These are phyloP conservation scores for Aspergillaceae sp. DNA, from an alignment of 2,329 filamentous ascomycete species.

Conservation along the genomic window DNA sequence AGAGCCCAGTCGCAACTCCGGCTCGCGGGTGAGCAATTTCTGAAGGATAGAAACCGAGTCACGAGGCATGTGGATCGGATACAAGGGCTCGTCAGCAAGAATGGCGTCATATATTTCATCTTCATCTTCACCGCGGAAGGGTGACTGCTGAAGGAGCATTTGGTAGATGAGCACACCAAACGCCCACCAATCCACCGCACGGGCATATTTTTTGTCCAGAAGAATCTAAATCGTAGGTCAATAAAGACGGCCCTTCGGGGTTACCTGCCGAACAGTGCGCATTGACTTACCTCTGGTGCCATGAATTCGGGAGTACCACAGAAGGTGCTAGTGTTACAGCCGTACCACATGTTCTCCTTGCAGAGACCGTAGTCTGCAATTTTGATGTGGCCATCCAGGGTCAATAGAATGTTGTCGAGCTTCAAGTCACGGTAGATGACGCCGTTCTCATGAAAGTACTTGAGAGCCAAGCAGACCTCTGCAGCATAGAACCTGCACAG, in stretches of 20 bases:
- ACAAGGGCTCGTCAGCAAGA: constrained; percentile 90
- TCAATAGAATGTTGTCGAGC: constrained; percentile 82
- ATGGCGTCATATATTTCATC: constrained; percentile 99
- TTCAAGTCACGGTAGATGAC: constrained; percentile 88
- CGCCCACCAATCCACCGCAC: constrained; percentile 98
- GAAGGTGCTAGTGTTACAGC: constrained; percentile 92
- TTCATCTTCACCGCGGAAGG: constrained; percentile 96
- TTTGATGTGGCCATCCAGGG: constrained; percentile 94
- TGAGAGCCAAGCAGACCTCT: constrained; percentile 91
- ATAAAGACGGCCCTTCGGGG: neutral
- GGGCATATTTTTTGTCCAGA: constrained; percentile 94
- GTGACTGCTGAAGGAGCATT: constrained; percentile 97
- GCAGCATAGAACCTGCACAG: constrained; percentile 77
- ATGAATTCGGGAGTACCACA: constrained; percentile 99
- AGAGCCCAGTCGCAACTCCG: constrained; percentile 82
- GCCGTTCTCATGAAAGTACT: constrained; percentile 99
- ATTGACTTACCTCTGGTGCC: constrained; percentile 73
- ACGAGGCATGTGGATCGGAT: constrained; percentile 96
- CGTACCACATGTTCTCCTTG: constrained; percentile 99
- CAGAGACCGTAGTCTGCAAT: constrained; percentile 97
- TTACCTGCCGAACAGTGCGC: no score
- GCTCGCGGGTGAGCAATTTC: constrained; percentile 91
- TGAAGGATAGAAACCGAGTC: constrained; percentile 97
- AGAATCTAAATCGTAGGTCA: constrained; percentile 57
- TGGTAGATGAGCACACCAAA: constrained; percentile 99